Base-by-base conservation (phyloP, 176 grass and related monocot species). In the Panicum miliaceum region DNA sequence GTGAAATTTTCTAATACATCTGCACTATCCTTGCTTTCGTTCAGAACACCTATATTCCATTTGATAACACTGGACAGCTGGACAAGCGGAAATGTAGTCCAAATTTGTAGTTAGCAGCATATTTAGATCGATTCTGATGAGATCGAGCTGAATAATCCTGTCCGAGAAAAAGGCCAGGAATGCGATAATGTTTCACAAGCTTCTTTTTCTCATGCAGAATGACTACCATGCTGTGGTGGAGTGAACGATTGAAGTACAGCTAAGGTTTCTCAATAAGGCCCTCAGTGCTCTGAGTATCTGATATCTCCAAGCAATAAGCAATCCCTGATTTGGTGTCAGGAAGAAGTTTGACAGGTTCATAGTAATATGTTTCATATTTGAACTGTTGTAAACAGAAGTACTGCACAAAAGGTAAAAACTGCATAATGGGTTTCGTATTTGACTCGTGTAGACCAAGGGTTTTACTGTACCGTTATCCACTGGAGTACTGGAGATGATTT, bases 1-100 rank as follows among this genome's bases (percentile, higher is more conserved):
- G 92, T 48, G 92, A 97, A 89, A 16, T 65, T 56, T 0, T 34
- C 13, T 14, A 20, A 20, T 75, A 50, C 7, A 4, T 71, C 8
- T 50, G 20, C 8, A 61, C n/a, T 35, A 4, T 40, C 40, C 32
- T 42, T 59, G 4, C 73, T 52, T 35, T 35, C 46, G 54, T 36
- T 38, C 48, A 54, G 16, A 22, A 35, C 8, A 29, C 19, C 18
- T 3, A 11, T 18, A 8, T 19, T 18, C 26, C 14, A 51, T 72
- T 72, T 72, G 26, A 45, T 72, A 48, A 29, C 23, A 18, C 23
- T 5, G 11, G 41, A 22, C 23, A 72, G 47, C 41, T 71, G 42
- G 25, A 25, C 23, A 46, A 46, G n/a, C n/a, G 0, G 12, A 71
- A 64, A 71, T 45, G 40, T 26, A 62, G 23, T 62, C 59, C 9